Percentiles rank a stretch among this genome's conserved stretches.
phyloP scores from a whole-genome alignment of 345 rosid genomes.

The Schrenkiella parvula region DNA sequence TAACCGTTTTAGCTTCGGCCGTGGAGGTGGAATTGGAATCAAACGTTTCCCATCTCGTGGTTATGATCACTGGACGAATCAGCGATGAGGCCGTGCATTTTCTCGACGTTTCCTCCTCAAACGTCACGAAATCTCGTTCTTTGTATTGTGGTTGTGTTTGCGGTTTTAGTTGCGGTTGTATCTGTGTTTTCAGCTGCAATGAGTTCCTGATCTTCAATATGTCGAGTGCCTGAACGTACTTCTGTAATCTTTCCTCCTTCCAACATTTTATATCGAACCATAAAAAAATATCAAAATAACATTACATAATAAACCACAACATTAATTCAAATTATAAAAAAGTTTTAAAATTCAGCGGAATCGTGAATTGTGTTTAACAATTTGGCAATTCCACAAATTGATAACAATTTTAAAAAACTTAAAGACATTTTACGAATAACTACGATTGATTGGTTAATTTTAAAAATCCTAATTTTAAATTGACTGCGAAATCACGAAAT shows the following conservation, averaged over 20 bases:
- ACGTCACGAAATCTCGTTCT: neutral
- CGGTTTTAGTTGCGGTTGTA: slow-evolving; percentile 31
- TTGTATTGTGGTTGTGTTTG: slow-evolving; percentile 5
- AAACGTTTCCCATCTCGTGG: slow-evolving; percentile 93
- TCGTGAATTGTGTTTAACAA: no score
- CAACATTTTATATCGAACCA: neutral
- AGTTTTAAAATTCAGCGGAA: no score
- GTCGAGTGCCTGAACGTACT: slow-evolving; percentile 81
- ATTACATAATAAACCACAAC: neutral
- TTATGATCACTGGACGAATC: slow-evolving; percentile 48
- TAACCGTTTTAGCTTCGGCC: slow-evolving; percentile 29
- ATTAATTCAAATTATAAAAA: neutral
- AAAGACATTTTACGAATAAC: no score
- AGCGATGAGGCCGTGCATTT: slow-evolving; percentile 35
- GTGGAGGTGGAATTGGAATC: slow-evolving; percentile 43
- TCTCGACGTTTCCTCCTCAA: slow-evolving; percentile 34
- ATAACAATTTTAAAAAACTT: no score
- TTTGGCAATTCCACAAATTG: neutral
- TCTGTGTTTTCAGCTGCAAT: neutral
- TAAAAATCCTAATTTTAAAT: no score
- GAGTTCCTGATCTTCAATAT: slow-evolving; percentile 77
- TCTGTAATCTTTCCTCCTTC: slow-evolving; percentile 82
- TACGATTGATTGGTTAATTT: no score
- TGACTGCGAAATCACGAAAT: no score
- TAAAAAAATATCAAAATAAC: no score